phyloP scores from a whole-genome alignment of 176 grass and related monocot species.

The Paspalum vaginatum region DNA sequence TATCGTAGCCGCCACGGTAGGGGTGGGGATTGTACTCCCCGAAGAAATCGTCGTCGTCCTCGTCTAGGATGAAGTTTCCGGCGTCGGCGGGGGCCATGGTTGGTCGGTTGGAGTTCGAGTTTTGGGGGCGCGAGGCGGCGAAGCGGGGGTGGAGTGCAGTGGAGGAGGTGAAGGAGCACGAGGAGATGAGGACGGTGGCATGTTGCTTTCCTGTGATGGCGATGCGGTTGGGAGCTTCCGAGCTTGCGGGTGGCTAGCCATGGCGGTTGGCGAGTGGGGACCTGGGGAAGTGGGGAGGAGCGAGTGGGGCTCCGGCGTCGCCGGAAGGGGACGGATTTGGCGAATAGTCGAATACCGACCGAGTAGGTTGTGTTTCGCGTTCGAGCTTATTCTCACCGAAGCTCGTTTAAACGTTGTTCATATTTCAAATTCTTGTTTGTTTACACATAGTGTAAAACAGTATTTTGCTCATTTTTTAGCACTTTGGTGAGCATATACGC shows the following conservation, averaged over 20 bases:
- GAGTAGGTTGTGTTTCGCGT: no score
- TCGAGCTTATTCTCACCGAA: no score
- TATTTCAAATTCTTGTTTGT: no score
- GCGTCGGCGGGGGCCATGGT: constrained; percentile 13
- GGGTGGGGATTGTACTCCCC: constrained; percentile 51
- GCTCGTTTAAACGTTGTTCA: no score
- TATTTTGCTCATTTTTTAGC: no score
- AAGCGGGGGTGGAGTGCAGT: not conserved
- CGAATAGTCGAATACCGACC: not conserved
- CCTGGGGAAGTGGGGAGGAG: not conserved
- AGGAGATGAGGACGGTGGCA: constrained; percentile 22
- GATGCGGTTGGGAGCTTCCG: constrained; percentile 20
- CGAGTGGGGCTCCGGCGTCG: not conserved
- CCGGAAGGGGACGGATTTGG: not conserved
- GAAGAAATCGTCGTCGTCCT: constrained; percentile 59
- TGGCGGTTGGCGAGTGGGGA: not conserved
- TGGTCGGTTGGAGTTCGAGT: not conserved
- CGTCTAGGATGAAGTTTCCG: constrained; percentile 15
- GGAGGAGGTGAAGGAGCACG: not conserved
- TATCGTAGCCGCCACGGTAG: constrained; percentile 62
- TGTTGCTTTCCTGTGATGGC: constrained; percentile 12
- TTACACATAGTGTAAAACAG: no score
- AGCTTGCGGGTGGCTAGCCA: not conserved
- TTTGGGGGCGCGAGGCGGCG: not conserved
- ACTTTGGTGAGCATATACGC: no score